These are phyloP conservation scores for Irpex lacteus DNA, from an alignment of 1,284 basidiomycete species.

Conservation along the genomic window DNA sequence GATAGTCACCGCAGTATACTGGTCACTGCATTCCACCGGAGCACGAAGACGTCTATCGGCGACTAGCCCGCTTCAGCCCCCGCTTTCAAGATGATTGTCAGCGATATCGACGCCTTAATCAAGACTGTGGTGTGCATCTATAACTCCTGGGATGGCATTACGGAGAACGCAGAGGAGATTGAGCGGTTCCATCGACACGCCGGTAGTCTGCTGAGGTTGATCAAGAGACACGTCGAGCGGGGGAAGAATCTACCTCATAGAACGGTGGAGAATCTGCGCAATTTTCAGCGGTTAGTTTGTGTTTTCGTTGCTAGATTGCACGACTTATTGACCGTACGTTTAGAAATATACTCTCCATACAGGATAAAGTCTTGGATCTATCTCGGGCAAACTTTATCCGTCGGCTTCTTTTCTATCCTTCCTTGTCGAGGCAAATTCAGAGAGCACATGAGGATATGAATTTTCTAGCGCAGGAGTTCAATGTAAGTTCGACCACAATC, in stretches of 20 bases:
- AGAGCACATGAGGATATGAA: constrained; percentile 8
- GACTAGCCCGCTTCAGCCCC: no score
- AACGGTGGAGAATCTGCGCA: background rate
- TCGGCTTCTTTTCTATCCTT: constrained; percentile 5
- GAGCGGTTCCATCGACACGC: constrained; percentile 5
- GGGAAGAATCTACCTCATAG: background rate
- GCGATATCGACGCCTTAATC: background rate
- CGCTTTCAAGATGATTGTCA: background rate
- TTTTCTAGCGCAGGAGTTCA: background rate
- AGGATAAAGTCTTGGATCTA: background rate
- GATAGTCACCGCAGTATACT: no score
- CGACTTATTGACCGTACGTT: no score
- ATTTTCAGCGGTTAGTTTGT: background rate
- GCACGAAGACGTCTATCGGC: no score
- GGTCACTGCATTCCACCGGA: no score
- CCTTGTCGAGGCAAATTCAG: constrained; percentile 7
- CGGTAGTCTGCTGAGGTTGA: background rate
- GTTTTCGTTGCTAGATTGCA: no score
- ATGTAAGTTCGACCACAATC: background rate
- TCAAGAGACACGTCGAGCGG: background rate
- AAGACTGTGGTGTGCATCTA: constrained; percentile 1
- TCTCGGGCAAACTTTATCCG: background rate
- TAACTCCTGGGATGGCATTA: background rate
- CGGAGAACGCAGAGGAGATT: constrained; percentile 12
- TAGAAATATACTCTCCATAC: background rate